Evolutionary conservation across 306 rosid species (phyloP).

Genomic region (Vicia sativa): DNA sequence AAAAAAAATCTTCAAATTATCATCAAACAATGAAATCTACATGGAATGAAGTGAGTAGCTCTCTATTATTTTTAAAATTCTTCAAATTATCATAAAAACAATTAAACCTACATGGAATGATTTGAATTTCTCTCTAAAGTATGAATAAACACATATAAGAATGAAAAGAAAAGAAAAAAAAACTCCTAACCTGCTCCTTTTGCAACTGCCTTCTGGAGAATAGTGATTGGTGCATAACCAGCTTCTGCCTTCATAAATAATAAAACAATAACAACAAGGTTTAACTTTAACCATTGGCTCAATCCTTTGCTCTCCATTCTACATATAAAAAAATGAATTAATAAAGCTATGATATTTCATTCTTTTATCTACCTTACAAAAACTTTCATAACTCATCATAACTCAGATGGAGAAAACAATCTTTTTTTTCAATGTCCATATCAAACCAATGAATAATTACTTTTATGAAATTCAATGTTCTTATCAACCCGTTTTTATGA

Average conservation of each 20-base stretch:
- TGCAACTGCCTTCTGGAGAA: constrained; percentile 59
- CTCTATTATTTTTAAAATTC: no score
- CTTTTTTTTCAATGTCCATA: not conserved
- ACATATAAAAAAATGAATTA: constrained; percentile 35
- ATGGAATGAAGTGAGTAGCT: no score
- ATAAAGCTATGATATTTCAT: constrained; percentile 15
- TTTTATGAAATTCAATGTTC: not conserved
- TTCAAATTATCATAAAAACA: no score
- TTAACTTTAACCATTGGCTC: constrained; percentile 46
- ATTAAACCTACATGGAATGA: no score
- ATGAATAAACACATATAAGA: not conserved
- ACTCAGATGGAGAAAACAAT: not conserved
- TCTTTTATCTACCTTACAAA: not conserved
- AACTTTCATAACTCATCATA: not conserved
- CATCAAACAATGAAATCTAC: no score
- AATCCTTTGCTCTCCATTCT: constrained; percentile 62
- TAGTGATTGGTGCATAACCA: constrained; percentile 64
- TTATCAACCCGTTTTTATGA: not conserved
- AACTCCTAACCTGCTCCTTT: constrained; percentile 85
- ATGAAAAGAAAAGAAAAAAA: not conserved
- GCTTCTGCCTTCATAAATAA: constrained; percentile 54
- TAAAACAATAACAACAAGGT: constrained; percentile 39
- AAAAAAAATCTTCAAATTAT: no score
- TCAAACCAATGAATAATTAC: not conserved
- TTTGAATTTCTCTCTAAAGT: not conserved